These are phyloP conservation scores for Madurella mycetomatis DNA, from an alignment of 2,329 filamentous ascomycete species.

Conservation along the genomic window DNA sequence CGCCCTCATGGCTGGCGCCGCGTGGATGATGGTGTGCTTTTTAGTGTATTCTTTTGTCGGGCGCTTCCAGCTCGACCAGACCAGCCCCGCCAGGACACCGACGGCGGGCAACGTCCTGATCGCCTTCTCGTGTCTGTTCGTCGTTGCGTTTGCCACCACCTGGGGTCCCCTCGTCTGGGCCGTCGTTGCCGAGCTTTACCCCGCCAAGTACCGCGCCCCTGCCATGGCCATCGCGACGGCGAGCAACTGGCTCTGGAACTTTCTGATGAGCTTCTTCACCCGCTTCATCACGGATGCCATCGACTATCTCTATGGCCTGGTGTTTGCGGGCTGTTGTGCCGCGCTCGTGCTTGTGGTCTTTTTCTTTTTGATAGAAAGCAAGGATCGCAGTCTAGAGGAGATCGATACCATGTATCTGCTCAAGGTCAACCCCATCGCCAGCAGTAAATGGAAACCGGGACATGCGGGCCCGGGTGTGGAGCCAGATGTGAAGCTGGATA, in stretches of 20 bases:
- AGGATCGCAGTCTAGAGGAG: conserved; percentile 70
- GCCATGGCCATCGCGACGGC: conserved; percentile 58
- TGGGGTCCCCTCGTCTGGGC: conserved; percentile 70
- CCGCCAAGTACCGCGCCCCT: conserved; percentile 55
- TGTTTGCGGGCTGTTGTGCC: conserved; percentile 70
- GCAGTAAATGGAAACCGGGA: conserved; percentile 22
- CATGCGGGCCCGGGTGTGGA: neutral
- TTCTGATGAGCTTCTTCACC: conserved; percentile 72
- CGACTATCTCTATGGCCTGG: conserved; percentile 68
- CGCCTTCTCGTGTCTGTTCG: conserved; percentile 72
- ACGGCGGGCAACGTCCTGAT: conserved; percentile 67
- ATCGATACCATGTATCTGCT: conserved; percentile 75
- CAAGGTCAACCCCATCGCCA: conserved; percentile 50
- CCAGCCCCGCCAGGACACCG: conserved; percentile 39
- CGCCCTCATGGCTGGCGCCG: conserved; percentile 60
- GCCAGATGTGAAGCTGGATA: neutral
- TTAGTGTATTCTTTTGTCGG: conserved; percentile 61
- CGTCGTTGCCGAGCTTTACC: conserved; percentile 64
- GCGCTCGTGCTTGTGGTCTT: conserved; percentile 63
- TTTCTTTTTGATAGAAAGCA: conserved; percentile 72
- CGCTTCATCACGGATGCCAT: conserved; percentile 71
- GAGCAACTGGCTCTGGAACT: conserved; percentile 69
- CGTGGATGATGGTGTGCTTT: conserved; percentile 67
- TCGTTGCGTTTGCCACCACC: conserved; percentile 63
- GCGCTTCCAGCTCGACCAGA: conserved; percentile 36